A percentile compares a stretch with the other conserved stretches of the same genome.
Conservation (phyloP, 495 filamentous ascomycete genomes). For the Aspergillus hancockii region DNA sequence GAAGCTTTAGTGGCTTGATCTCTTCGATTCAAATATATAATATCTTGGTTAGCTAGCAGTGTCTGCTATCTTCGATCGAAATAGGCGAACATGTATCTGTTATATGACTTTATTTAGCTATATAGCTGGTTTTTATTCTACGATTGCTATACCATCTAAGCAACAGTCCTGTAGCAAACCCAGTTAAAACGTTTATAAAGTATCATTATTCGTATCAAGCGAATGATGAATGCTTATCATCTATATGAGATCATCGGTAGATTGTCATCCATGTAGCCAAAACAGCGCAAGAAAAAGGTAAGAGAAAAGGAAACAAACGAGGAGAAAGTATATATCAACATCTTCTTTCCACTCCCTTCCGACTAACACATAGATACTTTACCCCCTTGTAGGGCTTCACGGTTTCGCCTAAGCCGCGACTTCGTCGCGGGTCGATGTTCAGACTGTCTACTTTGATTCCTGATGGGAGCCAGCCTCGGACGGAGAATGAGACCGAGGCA, state of each 20-base stretch:
- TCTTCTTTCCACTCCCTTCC: constrained; percentile 72
- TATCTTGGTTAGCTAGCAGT: not conserved
- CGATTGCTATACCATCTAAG: not conserved
- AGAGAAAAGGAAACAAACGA: not conserved
- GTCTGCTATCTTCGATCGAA: not conserved
- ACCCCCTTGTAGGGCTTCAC: constrained; percentile 97
- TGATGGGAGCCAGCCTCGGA: constrained; percentile 93
- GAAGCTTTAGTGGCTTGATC: constrained; percentile 25
- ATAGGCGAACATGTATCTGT: not conserved
- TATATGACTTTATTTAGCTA: not conserved
- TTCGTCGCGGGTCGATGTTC: constrained; percentile 79
- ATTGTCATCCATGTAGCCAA: constrained; percentile 1
- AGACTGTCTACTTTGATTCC: constrained; percentile 92
- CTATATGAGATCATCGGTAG: not conserved
- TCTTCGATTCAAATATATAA: not conserved
- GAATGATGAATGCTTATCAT: constrained; percentile 10
- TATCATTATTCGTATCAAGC: constrained; percentile 17
- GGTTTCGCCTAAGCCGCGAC: constrained; percentile 80
- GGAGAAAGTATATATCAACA: constrained; percentile 28
- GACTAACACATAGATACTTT: constrained; percentile 92
- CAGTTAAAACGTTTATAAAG: not conserved
- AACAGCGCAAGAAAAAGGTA: not conserved
- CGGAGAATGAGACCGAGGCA: constrained; percentile 82
- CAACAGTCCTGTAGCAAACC: not conserved
- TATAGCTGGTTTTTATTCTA: not conserved